These are phyloP conservation scores for Digitaria exilis DNA, from an alignment of 202 grass and related monocot species.

Conservation along the genomic window DNA sequence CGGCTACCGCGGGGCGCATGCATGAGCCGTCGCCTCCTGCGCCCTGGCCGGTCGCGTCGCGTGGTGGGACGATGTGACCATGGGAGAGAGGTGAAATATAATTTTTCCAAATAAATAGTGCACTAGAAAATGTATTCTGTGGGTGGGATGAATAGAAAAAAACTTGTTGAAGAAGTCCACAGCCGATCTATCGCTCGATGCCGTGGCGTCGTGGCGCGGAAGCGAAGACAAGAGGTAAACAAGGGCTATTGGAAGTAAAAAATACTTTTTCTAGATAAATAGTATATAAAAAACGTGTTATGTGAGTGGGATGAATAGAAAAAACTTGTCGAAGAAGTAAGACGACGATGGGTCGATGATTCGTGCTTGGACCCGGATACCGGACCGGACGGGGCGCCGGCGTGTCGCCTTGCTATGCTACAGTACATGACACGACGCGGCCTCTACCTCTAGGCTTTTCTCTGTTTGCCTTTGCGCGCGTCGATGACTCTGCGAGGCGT, in stretches of 20 bases:
- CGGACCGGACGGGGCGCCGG: neutral
- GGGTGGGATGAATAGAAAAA: too few relatives aligned
- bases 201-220: neutral
- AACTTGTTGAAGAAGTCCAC: too few relatives aligned
- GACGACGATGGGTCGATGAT: neutral
- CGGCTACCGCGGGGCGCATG: neutral
- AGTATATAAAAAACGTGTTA: too few relatives aligned
- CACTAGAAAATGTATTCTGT: too few relatives aligned
- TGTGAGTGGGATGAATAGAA: too few relatives aligned
- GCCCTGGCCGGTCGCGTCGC: neutral
- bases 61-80: neutral
- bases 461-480: neutral
- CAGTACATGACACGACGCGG: neutral
- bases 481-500: neutral
- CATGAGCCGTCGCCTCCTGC: constrained; percentile 8
- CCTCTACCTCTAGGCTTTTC: neutral
- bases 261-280: too few relatives aligned
- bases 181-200: too few relatives aligned
- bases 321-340: too few relatives aligned
- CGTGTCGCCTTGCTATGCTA: neutral
- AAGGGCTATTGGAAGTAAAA: too few relatives aligned
- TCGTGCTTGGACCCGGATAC: neutral
- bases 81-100: too few relatives aligned
- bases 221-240: neutral
- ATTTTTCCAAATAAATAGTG: too few relatives aligned